Evolutionary conservation across 345 rosid genomes (phyloP), one percentile per base, ranked within the genome.

Genomic region (Hibiscus syriacus): DNA sequence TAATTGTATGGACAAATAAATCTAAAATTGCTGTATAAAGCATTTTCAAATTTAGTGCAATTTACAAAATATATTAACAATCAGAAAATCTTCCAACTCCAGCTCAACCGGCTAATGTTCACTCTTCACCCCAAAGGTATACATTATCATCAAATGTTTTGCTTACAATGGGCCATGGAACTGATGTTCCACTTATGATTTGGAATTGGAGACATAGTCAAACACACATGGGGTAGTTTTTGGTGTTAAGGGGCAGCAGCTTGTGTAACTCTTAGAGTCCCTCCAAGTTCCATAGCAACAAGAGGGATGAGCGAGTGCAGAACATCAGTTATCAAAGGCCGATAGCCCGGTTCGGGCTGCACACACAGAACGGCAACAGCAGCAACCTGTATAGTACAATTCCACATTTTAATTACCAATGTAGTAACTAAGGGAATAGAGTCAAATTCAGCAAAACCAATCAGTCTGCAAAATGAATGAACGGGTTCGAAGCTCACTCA

Each of bases 301-400:
- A 88, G 80, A 12, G 98, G 94, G 66, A 90, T 69, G 7, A 90
- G 92, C 53, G 98, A 87, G 68, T 93, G 92, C 77, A 93, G 72
- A 3, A 90, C 90, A 55, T 90, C 98, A 0, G 86, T 86, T 29
- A 93, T 88, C 66, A 93, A 80, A 0, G 98, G 98, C 0, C 99
- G 86, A 59, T 94, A 94, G 59, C 91, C 81, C 16, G 97, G 96
- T 71, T 94, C 97, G 3, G 97, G 90, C 75, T 94, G 99, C 74
- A 94, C 85, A 63, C 97, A 94, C 64, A 94, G 76, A 27, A 94
- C 86, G 29, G 99, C 95, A 56, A 94, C 95, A 34, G 99, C 99
- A 0, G 99, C 99, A 25, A 91, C 96, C 98, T 93, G 79, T 79
- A 84, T 27, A 36, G 38, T 6, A 71, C 11, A 32, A 32, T 45